phyloP scores from a whole-genome alignment of 352 stramenopile species.

The Phytophthora ohioensis region DNA sequence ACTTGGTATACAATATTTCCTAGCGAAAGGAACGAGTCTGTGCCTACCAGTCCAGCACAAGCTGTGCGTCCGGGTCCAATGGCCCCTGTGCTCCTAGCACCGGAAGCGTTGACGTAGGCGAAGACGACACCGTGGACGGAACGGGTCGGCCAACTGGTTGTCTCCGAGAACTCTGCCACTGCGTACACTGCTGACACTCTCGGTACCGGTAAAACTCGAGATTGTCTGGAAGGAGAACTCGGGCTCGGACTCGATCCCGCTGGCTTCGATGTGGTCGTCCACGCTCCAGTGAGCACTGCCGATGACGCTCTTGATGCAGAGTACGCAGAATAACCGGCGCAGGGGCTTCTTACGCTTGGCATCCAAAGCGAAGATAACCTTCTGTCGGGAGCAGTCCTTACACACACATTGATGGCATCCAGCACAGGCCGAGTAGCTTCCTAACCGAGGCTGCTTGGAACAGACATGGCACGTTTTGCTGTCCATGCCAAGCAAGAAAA shows the following conservation, averaged over 20 bases:
- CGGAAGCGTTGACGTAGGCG: conserved; percentile 14
- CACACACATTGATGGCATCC: conserved; percentile 55
- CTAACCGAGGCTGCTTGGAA: conserved; percentile 28
- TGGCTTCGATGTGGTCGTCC: conserved; percentile 29
- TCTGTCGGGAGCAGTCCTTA: conserved; percentile 41
- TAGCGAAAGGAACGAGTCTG: background rate
- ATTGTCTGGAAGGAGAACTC: conserved; percentile 13
- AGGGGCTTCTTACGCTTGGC: conserved; percentile 33
- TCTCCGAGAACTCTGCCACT: conserved; percentile 14
- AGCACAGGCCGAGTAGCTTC: conserved; percentile 34
- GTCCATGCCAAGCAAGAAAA: conserved; percentile 8
- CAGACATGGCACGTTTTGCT: conserved; percentile 50
- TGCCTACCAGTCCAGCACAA: conserved; percentile 36
- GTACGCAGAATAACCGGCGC: conserved; percentile 38
- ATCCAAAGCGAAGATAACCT: conserved; percentile 39
- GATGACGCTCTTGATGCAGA: conserved; percentile 43
- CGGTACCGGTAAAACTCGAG: conserved; percentile 17
- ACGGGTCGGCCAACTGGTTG: conserved; percentile 26
- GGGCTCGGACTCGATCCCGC: conserved; percentile 19
- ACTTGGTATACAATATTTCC: too few species aligned
- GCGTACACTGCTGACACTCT: conserved; percentile 19
- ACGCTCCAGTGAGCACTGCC: conserved; percentile 32
- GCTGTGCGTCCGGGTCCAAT: conserved; percentile 17
- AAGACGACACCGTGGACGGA: conserved; percentile 29
- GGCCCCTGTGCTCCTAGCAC: conserved; percentile 21